Base-by-base conservation (phyloP, 2,329 filamentous ascomycete genomes). In the Colletotrichum tropicicola region DNA sequence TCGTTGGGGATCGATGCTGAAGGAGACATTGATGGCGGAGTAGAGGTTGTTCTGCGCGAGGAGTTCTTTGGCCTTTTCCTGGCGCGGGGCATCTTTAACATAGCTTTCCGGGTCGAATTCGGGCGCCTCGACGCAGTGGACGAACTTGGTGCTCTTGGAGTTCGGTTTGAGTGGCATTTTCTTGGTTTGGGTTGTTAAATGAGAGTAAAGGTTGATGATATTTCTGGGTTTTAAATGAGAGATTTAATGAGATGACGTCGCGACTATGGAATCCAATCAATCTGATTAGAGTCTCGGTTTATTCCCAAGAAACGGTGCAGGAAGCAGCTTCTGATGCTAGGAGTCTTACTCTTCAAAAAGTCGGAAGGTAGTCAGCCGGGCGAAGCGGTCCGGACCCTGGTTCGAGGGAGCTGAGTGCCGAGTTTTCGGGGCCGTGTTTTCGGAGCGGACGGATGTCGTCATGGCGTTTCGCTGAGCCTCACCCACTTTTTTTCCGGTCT, bases 41-140 rank as follows among this genome's bases (percentile, higher is more conserved):
- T 78, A 75, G 53, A 86, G 73, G 72, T 85, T 78, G 55, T 78
- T 70, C 5, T 72, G 68, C n/a, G 72, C 65, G 43, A 86, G 75
- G n/a, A 76, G 70, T 21, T 78, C 75, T 43, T 73, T 67, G 13
- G 76, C 79, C 54, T 74, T 72, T 41, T 76, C 70, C 63, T 80
- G 79, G 9, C 78, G 77, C 5, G 74, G 72, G 13, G 70, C 47
- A 71, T 85, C 80, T 21, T 74, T 65, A 66, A 80, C 71, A 59
- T 80, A 78, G 12, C 77, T 68, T 7, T 76, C 72, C 3, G 83
- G 83, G 35, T 77, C 75, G 69, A 85, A 85, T 32, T 73, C 69
- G 25, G 79, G 74, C 49, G 76, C 82, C 58, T 81, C 83, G 48
- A 82, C 77, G 72, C 83, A 86, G 69, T 79, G 75, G 12, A 70